Conservation (phyloP, 306 rosid species). For the Cucumis hystrix region DNA sequence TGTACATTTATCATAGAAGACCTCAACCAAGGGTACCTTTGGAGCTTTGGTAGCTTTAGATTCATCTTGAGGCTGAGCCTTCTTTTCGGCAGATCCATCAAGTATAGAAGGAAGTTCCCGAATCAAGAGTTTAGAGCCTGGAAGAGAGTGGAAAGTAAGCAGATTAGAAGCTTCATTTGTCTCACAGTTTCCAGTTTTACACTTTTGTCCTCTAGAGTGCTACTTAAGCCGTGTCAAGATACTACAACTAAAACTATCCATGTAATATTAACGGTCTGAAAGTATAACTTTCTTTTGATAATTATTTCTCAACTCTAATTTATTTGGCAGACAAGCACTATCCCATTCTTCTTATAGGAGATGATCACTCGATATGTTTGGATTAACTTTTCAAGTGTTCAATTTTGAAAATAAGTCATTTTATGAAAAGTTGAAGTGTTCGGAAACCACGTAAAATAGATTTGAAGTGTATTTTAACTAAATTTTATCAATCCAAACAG, state of each 20-base stretch:
- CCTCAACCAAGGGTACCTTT: constrained; percentile 39
- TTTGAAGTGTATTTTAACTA: no score
- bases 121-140: constrained; percentile 64
- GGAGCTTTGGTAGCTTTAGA: constrained; percentile 70
- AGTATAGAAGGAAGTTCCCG: constrained; percentile 72
- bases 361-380: no score
- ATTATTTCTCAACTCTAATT: neutral
- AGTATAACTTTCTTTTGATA: neutral
- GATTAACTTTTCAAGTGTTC: no score
- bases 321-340: neutral
- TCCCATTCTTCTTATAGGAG: no score
- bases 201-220: neutral
- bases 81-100: constrained; percentile 66
- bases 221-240: neutral
- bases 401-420: no score
- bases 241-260: neutral
- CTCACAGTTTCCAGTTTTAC: neutral
- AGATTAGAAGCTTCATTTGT: neutral
- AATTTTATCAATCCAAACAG: no score
- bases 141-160: neutral
- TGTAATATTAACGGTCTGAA: neutral
- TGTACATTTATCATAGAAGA: neutral
- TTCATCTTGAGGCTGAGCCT: constrained; percentile 65
- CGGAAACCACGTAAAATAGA: no score
- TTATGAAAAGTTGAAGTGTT: no score